These are phyloP conservation scores for Cerrena zonata DNA, from an alignment of 1,284 basidiomycete species.

Conservation along the genomic window DNA sequence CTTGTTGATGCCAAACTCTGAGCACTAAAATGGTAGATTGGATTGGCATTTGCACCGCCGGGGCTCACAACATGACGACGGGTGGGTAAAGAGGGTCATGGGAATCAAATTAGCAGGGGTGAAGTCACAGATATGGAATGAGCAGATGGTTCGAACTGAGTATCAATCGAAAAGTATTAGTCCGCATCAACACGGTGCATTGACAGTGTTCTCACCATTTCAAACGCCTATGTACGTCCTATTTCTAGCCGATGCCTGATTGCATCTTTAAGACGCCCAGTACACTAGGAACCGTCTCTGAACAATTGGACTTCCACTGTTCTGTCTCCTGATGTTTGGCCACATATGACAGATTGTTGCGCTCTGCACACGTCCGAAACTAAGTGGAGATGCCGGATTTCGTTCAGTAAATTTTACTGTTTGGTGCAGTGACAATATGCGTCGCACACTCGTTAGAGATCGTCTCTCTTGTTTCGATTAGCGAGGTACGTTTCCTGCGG, in stretches of 20 bases:
- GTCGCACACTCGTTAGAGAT: background rate
- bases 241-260: background rate
- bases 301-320: no score
- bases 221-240: background rate
- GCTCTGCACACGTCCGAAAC: no score
- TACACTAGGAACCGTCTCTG: no score
- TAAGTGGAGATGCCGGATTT: background rate
- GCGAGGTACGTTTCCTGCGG: no score
- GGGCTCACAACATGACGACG: conserved; percentile 10
- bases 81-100: background rate
- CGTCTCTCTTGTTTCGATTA: no score
- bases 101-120: background rate
- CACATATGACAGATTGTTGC: conserved; percentile 11
- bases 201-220: background rate
- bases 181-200: background rate
- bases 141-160: background rate
- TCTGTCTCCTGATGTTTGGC: no score
- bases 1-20: conserved; percentile 13
- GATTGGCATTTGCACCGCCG: conserved; percentile 12
- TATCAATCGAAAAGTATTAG: background rate
- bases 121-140: background rate
- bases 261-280: conserved; percentile 1
- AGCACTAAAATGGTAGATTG: conserved; percentile 7
- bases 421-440: background rate
- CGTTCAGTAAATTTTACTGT: background rate